These are phyloP conservation scores for Trichoderma lentiforme DNA, from an alignment of 2,329 filamentous ascomycete species.

Conservation along the genomic window DNA sequence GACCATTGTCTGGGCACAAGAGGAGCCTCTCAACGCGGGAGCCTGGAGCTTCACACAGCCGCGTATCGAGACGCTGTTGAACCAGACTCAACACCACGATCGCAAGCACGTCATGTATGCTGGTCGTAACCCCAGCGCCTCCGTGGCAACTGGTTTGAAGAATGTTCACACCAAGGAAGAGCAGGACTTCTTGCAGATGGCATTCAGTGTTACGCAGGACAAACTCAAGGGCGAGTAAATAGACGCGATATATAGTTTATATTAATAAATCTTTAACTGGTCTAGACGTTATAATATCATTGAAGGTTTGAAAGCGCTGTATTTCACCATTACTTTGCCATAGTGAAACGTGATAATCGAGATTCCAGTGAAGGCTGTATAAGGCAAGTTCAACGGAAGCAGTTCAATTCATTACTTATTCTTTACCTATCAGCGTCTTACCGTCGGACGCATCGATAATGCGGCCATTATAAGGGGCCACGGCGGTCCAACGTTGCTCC, in stretches of 20 bases:
- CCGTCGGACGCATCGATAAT: slow-evolving; percentile 39
- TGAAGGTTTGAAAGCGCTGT: background rate
- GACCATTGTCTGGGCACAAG: slow-evolving; percentile 95
- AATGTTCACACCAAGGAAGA: slow-evolving; percentile 86
- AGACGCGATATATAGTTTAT: background rate
- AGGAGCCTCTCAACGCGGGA: slow-evolving; percentile 96
- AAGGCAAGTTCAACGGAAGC: background rate
- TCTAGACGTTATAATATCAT: background rate
- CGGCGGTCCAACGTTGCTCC: slow-evolving; percentile 53
- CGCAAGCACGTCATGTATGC: slow-evolving; percentile 97
- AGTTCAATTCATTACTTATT: background rate
- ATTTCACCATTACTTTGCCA: background rate
- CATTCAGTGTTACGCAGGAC: slow-evolving; percentile 63
- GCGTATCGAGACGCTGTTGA: slow-evolving; percentile 92
- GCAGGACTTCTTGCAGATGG: slow-evolving; percentile 70
- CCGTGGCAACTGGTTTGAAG: slow-evolving; percentile 92
- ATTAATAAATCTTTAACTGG: background rate
- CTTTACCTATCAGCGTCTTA: background rate
- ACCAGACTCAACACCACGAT: slow-evolving; percentile 88
- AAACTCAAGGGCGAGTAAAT: slow-evolving; percentile 65
- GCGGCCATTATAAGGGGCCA: slow-evolving; percentile 41
- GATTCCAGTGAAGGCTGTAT: too few relatives aligned
- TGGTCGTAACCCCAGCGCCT: slow-evolving; percentile 87
- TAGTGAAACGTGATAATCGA: background rate
- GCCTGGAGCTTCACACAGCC: slow-evolving; percentile 98